Evolutionary conservation across 2,329 filamentous ascomycete species (phyloP), one percentile per base, ranked within the genome.

Genomic region (Aspergillus pseudoglaucus): DNA sequence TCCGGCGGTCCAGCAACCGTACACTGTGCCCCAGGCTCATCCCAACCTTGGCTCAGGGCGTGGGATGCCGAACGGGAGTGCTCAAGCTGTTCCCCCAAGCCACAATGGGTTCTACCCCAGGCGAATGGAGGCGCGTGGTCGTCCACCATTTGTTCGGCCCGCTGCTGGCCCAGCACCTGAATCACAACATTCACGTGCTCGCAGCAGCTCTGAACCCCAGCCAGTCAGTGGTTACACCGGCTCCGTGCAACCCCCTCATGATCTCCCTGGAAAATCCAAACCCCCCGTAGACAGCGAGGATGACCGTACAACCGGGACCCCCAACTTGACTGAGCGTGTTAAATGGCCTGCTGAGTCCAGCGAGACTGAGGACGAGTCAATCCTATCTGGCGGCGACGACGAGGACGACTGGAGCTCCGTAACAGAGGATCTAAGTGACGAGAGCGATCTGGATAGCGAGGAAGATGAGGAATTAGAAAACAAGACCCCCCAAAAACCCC

Each of bases 391-490:
- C 15, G 15, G 18, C 9, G 37, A 20, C 3, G 15, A 35, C 2
- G 33, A 35, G 15, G 37, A 20, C 6, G 15, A 35, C 15, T n/a
- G 15, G 15, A 39, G 42, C 20, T 44, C 42, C 12, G 12, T 18
- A 33, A 33, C 33, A 23, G 30, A 46, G 33, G 33, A 37, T 10
- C 33, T 37, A 3, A 37, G n/a, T 17, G 33, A 37, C 17, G 33
- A 37, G n/a, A n/a, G n/a, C 17, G 33, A 30, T 12, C 25, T 30
- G 25, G 10, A 30, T 30, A 62, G 54, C 33, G 64, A 62, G 6
- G 55, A 53, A 2, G 63, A 59, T 6, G 65, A 65, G 9, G 56
- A 58, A 23, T 57, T 56, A 8, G 56, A 57, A 12, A 50, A 50
- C 27, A 60, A 62, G 33, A 49, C 54, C 15, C 48, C 52, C 6